Percentiles rank a stretch among this genome's conserved stretches.
Conservation (phyloP, 352 stramenopile species). For the Achlya hypogyna region DNA sequence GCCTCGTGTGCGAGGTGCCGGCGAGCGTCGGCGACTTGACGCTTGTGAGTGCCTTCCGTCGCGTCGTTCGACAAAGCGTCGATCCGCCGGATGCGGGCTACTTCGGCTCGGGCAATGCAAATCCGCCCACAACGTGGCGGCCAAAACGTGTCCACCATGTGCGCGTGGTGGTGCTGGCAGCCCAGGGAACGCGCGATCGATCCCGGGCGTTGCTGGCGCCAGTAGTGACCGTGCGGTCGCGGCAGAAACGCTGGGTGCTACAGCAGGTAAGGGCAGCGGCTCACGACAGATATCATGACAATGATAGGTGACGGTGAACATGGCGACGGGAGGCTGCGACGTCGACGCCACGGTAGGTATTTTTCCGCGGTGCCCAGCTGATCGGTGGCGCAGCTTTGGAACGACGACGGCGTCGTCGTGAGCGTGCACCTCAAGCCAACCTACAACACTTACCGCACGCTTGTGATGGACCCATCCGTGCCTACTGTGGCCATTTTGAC, state of each 20-base stretch:
- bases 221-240: neutral
- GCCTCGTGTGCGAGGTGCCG: neutral
- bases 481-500: neutral
- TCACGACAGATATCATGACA: neutral
- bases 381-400: neutral
- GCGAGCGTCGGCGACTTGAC: neutral
- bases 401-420: neutral
- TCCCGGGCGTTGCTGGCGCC: neutral
- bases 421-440: neutral
- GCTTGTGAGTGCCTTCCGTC: neutral
- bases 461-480: neutral
- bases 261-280: neutral
- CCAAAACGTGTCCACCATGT: neutral
- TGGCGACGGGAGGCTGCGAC: neutral
- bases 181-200: neutral
- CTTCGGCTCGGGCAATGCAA: too few relatives aligned
- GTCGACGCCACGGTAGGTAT: conserved; percentile 6
- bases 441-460: conserved; percentile 1
- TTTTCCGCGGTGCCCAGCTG: neutral
- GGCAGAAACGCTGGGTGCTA: neutral
- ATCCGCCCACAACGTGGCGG: too few relatives aligned
- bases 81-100: neutral
- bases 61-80: neutral
- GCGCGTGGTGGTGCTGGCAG: neutral
- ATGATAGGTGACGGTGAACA: neutral